These are phyloP conservation scores for Incumbomyces lentus DNA, from an alignment of 2,329 filamentous ascomycete genomes.

Conservation along the genomic window DNA sequence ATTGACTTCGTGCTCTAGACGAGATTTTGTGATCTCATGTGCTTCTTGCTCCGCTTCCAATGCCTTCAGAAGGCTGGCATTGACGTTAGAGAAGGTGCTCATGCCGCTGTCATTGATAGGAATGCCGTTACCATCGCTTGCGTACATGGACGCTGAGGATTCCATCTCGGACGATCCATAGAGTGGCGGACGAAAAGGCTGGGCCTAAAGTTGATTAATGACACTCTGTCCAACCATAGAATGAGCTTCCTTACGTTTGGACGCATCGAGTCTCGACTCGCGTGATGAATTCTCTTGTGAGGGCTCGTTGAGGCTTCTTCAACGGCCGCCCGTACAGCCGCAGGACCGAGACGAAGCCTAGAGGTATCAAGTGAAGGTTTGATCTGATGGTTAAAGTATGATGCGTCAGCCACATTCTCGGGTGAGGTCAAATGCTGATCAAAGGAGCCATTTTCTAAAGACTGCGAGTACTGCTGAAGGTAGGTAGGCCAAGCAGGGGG, in stretches of 20 bases:
- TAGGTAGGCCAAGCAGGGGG: background rate
- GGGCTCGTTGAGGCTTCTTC: constrained; percentile 7
- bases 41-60: constrained; percentile 17
- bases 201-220: constrained; percentile 7
- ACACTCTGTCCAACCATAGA: background rate
- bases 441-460: background rate
- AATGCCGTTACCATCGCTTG: background rate
- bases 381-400: constrained; percentile 18
- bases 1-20: constrained; percentile 10
- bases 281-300: background rate
- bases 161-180: background rate
- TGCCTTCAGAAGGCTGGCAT: constrained; percentile 10
- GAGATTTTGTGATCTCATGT: constrained; percentile 12
- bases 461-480: background rate
- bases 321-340: constrained; percentile 16
- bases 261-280: background rate
- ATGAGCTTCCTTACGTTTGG: constrained; percentile 6
- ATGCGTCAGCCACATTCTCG: constrained; percentile 6
- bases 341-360: constrained; percentile 16
- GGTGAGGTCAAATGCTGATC: background rate
- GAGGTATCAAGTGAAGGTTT: constrained; percentile 15
- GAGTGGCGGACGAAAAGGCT: background rate
- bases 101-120: background rate
- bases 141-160: background rate
- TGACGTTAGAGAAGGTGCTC: background rate